Evolutionary conservation across 176 grass and related monocot genomes (phyloP).

Genomic region (Musa schizocarpa): DNA sequence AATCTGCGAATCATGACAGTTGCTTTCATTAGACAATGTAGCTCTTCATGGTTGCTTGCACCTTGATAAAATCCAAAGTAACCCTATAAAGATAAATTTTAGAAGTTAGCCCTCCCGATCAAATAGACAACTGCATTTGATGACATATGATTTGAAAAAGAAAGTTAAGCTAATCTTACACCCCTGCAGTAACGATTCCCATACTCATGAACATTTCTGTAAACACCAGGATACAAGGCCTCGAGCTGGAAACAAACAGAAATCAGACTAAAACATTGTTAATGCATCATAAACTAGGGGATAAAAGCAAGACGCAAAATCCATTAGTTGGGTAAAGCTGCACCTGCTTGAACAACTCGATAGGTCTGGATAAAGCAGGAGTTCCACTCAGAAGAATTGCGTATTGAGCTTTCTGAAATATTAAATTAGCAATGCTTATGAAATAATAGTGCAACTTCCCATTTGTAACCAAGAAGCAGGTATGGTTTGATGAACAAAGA

Average conservation of each 20-base stretch:
- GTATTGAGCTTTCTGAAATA: conserved; percentile 85
- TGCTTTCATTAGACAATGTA: conserved; percentile 96
- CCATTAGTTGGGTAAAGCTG: background rate
- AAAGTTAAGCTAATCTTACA: conserved; percentile 40
- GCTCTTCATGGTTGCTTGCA: conserved; percentile 93
- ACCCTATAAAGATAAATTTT: conserved; percentile 36
- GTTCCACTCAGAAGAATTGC: conserved; percentile 85
- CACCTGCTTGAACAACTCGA: conserved; percentile 91
- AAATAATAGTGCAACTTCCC: background rate
- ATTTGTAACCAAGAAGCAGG: background rate
- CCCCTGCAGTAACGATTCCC: conserved; percentile 89
- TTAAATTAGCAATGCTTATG: conserved; percentile 4
- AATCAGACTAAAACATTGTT: conserved; percentile 15
- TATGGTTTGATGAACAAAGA: background rate
- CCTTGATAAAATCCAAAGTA: conserved; percentile 78
- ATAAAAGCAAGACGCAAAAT: background rate
- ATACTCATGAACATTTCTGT: conserved; percentile 79
- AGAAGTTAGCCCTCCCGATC: conserved; percentile 3
- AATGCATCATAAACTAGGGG: background rate
- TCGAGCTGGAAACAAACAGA: conserved; percentile 49
- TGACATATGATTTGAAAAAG: background rate
- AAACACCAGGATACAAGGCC: conserved; percentile 66
- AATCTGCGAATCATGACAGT: conserved; percentile 92
- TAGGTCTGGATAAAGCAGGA: conserved; percentile 88
- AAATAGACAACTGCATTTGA: background rate